A percentile compares a stretch with the other conserved stretches of the same genome.
Evolutionary conservation across 352 stramenopile genomes (phyloP).

Genomic region (Elongisporangium anandrum): DNA sequence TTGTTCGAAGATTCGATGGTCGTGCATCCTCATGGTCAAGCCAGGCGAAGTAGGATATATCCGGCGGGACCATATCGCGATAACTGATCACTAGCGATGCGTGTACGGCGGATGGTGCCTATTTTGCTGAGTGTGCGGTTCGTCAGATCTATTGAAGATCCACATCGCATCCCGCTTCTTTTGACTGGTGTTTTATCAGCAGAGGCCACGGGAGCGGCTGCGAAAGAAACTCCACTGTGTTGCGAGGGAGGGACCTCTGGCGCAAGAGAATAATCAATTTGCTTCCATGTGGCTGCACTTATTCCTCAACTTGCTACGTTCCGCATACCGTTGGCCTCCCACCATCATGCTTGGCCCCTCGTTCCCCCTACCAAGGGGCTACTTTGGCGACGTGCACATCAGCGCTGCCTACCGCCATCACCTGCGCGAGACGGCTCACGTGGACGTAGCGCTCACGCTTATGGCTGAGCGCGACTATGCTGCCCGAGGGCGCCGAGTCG

Average conservation of each 20-base stretch:
- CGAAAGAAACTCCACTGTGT: not conserved
- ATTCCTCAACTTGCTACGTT: not conserved
- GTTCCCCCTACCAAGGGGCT: conserved; percentile 23
- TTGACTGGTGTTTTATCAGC: not conserved
- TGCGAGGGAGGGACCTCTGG: not conserved
- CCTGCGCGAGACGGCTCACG: conserved; percentile 25
- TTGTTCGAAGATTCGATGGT: no score
- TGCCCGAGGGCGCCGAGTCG: conserved; percentile 1
- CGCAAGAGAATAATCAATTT: not conserved
- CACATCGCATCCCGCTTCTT: not conserved
- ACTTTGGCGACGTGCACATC: conserved; percentile 26
- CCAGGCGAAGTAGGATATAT: not conserved
- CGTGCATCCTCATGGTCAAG: no score
- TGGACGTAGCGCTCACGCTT: conserved; percentile 20
- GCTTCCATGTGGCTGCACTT: not conserved
- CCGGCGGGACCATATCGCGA: not conserved
- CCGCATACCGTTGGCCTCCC: not conserved
- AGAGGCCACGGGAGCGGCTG: not conserved
- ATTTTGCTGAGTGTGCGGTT: not conserved
- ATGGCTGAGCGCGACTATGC: conserved; percentile 18
- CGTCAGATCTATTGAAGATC: not conserved
- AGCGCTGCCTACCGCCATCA: conserved; percentile 23
- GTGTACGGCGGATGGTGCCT: not conserved
- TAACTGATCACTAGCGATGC: not conserved
- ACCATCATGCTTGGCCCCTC: not conserved